phyloP scores from a whole-genome alignment of 805 yeast genomes.

The Nakazawaea ambrosiae region DNA sequence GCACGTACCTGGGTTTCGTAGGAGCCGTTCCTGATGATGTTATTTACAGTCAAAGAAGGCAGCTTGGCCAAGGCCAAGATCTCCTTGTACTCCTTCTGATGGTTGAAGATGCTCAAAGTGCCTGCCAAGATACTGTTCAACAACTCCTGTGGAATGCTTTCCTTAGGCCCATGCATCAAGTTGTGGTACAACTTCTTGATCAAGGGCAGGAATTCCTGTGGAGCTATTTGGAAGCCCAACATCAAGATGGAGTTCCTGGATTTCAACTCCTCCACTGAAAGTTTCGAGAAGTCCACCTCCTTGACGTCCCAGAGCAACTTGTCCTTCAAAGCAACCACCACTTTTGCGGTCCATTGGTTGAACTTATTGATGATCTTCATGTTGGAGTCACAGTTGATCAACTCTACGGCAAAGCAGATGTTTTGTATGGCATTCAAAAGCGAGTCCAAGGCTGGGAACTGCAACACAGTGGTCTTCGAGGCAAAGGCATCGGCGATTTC shows the following conservation, averaged over 20 bases:
- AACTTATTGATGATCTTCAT: slow-evolving; percentile 1
- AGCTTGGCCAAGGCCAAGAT: slow-evolving; percentile 45
- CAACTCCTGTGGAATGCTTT: slow-evolving; percentile 45
- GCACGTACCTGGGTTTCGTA: slow-evolving; percentile 25
- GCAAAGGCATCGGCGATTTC: slow-evolving; percentile 23
- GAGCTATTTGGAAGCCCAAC: slow-evolving; percentile 25
- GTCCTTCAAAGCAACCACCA: slow-evolving; percentile 15
- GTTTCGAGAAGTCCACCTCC: slow-evolving; percentile 15
- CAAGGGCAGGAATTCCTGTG: slow-evolving; percentile 23
- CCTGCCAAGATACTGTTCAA: slow-evolving; percentile 34
- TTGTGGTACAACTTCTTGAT: slow-evolving; percentile 38
- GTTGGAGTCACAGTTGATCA: slow-evolving; percentile 11
- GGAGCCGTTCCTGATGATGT: slow-evolving; percentile 23
- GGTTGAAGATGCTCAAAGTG: slow-evolving; percentile 27
- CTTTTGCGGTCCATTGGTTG: slow-evolving; percentile 1
- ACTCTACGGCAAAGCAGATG: slow-evolving; percentile 21
- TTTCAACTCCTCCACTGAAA: slow-evolving; percentile 30
- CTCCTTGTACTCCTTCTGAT: slow-evolving; percentile 52
- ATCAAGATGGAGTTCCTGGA: slow-evolving; percentile 36
- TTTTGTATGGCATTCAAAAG: slow-evolving; percentile 29
- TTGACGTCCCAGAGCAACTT: slow-evolving; percentile 31
- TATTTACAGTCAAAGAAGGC: slow-evolving; percentile 35
- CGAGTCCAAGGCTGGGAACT: slow-evolving; percentile 28
- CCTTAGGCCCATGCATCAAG: slow-evolving; percentile 44
- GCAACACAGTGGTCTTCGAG: slow-evolving; percentile 17